Conservation (phyloP, 202 grass and related monocot genomes). For the Bolboschoenoplectus hybrid region DNA sequence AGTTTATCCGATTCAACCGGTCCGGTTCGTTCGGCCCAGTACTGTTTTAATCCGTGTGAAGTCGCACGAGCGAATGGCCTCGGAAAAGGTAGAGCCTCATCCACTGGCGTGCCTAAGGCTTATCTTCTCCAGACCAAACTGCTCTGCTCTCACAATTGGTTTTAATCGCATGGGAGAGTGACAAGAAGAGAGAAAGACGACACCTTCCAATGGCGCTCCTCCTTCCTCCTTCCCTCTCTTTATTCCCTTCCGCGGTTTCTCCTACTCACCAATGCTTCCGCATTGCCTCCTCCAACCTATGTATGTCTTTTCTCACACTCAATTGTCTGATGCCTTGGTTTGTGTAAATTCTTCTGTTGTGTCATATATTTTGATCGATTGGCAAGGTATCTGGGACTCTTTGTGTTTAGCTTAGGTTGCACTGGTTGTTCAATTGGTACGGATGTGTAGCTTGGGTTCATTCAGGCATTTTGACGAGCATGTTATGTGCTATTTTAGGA, state of each 20-base stretch:
- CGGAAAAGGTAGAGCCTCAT: background rate
- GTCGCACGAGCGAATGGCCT: background rate
- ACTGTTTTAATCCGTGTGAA: background rate
- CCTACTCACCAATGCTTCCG: constrained; percentile 26
- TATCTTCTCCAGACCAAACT: constrained; percentile 39
- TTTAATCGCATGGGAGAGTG: constrained; percentile 1
- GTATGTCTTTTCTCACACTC: constrained; percentile 5
- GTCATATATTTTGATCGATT: background rate
- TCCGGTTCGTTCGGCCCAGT: constrained; percentile 28
- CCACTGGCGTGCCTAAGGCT: background rate
- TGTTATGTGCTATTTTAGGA: background rate
- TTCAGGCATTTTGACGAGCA: constrained; percentile 54
- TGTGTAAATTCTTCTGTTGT: background rate
- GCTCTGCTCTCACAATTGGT: background rate
- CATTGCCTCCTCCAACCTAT: background rate
- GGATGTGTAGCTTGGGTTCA: background rate
- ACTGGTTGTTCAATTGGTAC: background rate
- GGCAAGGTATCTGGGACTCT: background rate
- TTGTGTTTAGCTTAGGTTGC: background rate
- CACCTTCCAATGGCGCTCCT: constrained; percentile 66
- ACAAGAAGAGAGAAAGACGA: constrained; percentile 36
- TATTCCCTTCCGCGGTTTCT: constrained; percentile 32
- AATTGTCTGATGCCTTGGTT: background rate
- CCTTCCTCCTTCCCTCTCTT: constrained; percentile 52
- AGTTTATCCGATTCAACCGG: background rate